phyloP scores from a whole-genome alignment of 2,329 filamentous ascomycete genomes.

The Sclerotinia minor region DNA sequence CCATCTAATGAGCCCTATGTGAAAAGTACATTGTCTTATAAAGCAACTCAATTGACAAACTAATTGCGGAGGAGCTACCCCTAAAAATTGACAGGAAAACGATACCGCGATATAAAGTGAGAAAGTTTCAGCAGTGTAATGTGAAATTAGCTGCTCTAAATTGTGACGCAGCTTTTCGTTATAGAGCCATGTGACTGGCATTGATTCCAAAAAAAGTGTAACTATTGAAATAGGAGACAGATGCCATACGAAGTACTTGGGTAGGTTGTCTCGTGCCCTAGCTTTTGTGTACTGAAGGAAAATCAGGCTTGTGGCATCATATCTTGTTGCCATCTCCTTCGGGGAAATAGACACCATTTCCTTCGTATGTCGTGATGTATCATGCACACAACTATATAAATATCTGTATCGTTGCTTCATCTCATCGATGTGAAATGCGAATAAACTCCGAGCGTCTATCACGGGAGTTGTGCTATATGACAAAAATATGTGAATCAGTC shows the following conservation, averaged over 20 bases:
- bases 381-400: neutral
- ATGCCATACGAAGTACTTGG: neutral
- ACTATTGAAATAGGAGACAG: neutral
- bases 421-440: slow-evolving; percentile 2
- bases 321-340: neutral
- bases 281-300: neutral
- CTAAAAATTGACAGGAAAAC: neutral
- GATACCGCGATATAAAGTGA: neutral
- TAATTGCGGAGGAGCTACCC: neutral
- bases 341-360: neutral
- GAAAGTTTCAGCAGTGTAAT: neutral
- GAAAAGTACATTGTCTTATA: neutral
- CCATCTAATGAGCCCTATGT: neutral
- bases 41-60: neutral
- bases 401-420: neutral
- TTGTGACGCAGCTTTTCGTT: slow-evolving; percentile 1
- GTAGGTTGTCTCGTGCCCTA: neutral
- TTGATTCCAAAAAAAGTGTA: neutral
- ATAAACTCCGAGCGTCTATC: neutral
- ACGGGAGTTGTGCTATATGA: slow-evolving; percentile 1
- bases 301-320: neutral
- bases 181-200: slow-evolving; percentile 9
- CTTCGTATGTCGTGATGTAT: neutral
- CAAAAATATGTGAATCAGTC: neutral
- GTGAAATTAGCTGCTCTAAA: neutral